A percentile compares a stretch with the other conserved stretches of the same genome.
Conservation (phyloP, 768 basidiomycete genomes). For the Boletus subcaerulescens region DNA sequence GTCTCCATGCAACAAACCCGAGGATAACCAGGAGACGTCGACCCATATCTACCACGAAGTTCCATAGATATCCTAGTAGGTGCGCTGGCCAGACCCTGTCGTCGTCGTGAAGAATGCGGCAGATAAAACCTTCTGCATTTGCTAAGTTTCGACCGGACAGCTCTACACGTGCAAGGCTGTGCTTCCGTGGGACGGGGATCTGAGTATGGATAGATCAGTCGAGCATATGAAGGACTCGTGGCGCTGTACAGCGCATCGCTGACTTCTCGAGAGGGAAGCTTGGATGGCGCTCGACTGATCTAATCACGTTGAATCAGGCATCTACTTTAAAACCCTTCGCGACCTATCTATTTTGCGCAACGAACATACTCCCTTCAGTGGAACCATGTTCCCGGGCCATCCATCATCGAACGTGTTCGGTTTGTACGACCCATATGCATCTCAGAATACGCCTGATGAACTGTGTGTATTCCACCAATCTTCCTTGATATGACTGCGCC, state of each 20-base stretch:
- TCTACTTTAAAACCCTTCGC: conserved; percentile 3
- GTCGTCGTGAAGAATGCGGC: not conserved
- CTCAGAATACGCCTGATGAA: not conserved
- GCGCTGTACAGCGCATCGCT: conserved; percentile 3
- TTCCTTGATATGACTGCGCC: not conserved
- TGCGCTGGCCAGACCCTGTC: not conserved
- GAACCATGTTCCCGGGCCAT: not conserved
- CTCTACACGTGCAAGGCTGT: not conserved
- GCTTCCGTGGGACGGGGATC: not conserved
- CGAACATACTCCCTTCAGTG: not conserved
- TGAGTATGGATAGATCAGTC: not conserved
- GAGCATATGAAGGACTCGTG: not conserved
- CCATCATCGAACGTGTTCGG: not conserved
- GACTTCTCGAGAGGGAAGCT: not conserved
- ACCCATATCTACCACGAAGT: not conserved
- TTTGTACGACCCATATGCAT: not conserved
- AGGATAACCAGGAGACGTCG: not conserved
- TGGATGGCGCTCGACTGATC: not conserved
- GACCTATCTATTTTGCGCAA: not conserved
- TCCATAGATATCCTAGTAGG: not conserved
- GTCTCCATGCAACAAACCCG: not conserved
- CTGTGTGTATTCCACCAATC: conserved; percentile 7
- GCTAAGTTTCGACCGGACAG: not conserved
- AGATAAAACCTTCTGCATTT: not conserved
- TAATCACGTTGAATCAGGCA: not conserved